Evolutionary conservation across 345 rosid species (phyloP).

Genomic region (Alliaria petiolata): DNA sequence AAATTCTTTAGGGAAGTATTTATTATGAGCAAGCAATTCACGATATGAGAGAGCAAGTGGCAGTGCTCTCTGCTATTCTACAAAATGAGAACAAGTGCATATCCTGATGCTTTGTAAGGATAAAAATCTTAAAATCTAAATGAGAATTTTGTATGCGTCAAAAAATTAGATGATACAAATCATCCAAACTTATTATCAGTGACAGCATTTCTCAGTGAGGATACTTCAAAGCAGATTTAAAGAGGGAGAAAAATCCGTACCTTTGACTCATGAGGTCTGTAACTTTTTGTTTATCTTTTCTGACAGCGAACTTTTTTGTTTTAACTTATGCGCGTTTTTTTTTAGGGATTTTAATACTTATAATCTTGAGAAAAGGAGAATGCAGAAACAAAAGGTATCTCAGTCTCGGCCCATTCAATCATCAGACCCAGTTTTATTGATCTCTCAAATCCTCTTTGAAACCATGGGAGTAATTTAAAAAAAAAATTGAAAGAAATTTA

Average conservation of each 20-base stretch:
- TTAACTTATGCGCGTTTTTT: slow-evolving; percentile 14
- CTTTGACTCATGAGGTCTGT: slow-evolving; percentile 19
- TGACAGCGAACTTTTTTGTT: not conserved
- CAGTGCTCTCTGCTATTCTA: not conserved
- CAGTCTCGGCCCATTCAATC: not conserved
- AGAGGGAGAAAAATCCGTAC: not conserved
- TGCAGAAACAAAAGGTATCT: not conserved
- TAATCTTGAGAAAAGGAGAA: not conserved
- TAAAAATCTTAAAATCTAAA: not conserved
- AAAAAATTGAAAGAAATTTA: too few relatives aligned
- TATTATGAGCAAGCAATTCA: not conserved
- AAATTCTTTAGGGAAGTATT: not conserved
- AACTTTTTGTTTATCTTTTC: not conserved
- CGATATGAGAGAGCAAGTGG: not conserved
- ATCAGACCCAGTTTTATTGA: too few relatives aligned
- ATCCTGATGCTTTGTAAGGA: not conserved
- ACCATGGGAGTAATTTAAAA: not conserved
- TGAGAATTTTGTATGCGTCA: not conserved
- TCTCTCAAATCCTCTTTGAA: not conserved
- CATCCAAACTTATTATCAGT: not conserved
- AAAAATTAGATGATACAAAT: too few relatives aligned
- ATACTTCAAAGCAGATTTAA: not conserved
- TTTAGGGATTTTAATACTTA: slow-evolving; percentile 10
- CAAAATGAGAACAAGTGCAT: not conserved
- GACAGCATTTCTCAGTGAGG: not conserved